Base-by-base conservation (phyloP, 305 asterid species). In the Galium porrigens region DNA sequence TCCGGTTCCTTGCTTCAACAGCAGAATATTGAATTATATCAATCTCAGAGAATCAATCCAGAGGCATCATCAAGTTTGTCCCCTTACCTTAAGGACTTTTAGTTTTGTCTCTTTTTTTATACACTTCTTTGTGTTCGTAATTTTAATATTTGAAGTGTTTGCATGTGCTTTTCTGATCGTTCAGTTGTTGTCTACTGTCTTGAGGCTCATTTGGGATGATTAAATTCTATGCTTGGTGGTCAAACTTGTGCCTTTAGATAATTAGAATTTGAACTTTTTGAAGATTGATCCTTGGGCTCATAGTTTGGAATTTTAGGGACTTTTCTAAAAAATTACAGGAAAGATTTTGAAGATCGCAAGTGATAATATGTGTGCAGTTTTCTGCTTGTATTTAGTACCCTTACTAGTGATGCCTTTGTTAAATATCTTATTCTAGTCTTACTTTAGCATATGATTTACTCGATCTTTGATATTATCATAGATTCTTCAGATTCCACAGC, bases 401-500 rank as follows among this genome's bases (percentile, higher is more conserved):
- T 63, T 52, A 29, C 49, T 17, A 39, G 10, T 42, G 8, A 20
- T 62, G 32, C 68, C 37, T 18, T 10, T 53, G 15, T 70, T 41
- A 22, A 2, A 2, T 42, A 20, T 11, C 18, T 44, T 14, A 44
- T 17, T 44, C 51, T 44, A 44, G 51, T 37, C 51, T 44, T 62
- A 32, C 55, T 27, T 9, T 25, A 14, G 14, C 37, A 44, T 56
- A 7, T 62, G 5, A 41, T 25, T 42, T 33, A 14, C 29, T 14
- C 11, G 62, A 10, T 34, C 60, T 75, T 55, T 66, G 29, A n/a
- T 61, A 58, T 64, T 68, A 22, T 53, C 71, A 67, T 77, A 85
- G 95, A 89, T 55, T 83, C 97, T 72, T 76, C 79, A 82, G 95
- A 87, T 84, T 82, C 88, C 61, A 82, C 96, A 2, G 74, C 96